Evolutionary conservation across 495 filamentous ascomycete species (phyloP), one percentile per base, ranked within the genome.

Genomic region (Cercophora samala): DNA sequence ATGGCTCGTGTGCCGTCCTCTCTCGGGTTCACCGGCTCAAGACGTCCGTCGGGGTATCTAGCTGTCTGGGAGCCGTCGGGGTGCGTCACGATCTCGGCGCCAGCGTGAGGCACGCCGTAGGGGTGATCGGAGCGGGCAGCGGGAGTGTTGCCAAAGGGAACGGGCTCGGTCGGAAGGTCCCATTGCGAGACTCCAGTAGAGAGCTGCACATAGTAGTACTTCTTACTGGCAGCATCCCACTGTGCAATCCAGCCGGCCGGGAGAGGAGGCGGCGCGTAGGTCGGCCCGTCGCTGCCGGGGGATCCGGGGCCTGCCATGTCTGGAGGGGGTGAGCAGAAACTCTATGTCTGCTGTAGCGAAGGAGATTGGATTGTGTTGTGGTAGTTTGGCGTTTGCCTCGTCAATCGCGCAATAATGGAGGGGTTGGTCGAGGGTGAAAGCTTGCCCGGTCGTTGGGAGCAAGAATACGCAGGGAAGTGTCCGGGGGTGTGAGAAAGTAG

Each of bases 221-320:
- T 88, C 56, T 86, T 85, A 62, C 84, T 87, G 56, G 81, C 74
- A 60, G 86, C 88, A 74, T 94, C 91, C 90, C 91, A 93, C 76
- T 94, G 91, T 21, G 91, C 89, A 67, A 93, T 90, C 90, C 90
- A 92, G 68, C 90, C 90, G n/a, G 86, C 79, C 18, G 90, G 89
- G 23, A 92, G 82, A 61, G 79, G 83, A 32, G 90, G 90, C 63
- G 89, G 90, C 64, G 87, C 85, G 68, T 85, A 89, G 24, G 87
- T 89, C 64, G 90, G 90, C 63, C 90, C 90, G 74, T 87, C 87
- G 73, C 86, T 85, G 72, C 87, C 85, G 52, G 87, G 86, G 66
- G 84, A 85, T 65, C 81, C 78, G 66, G 81, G 76, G 66, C 81
- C 81, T 68, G 81, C 76, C 82, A 84, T 84, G 15, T 46, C 37